Percentiles rank a stretch among this genome's conserved stretches.
phyloP scores from a whole-genome alignment of 306 rosid genomes.

The Ziziphus jujuba region DNA sequence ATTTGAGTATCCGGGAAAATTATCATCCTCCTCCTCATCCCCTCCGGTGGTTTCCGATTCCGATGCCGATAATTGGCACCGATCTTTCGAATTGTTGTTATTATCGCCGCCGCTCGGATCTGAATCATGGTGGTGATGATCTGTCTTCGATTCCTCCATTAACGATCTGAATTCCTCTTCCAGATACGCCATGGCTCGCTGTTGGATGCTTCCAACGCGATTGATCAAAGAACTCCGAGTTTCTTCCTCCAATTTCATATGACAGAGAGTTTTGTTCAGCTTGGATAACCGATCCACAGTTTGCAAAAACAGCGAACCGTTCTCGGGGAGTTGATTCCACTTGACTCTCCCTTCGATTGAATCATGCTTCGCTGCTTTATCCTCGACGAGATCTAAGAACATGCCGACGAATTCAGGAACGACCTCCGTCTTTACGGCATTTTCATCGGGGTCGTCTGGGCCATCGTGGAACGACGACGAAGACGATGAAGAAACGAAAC shows the following conservation, averaged over 20 bases:
- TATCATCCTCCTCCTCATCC: neutral
- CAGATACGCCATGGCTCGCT: constrained; percentile 51
- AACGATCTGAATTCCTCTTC: constrained; percentile 66
- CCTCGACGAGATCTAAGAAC: constrained; percentile 51
- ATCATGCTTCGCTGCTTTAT: constrained; percentile 33
- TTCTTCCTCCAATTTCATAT: constrained; percentile 21
- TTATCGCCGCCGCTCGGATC: constrained; percentile 21
- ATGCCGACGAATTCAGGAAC: constrained; percentile 38
- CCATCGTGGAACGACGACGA: neutral
- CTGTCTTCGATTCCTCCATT: constrained; percentile 48
- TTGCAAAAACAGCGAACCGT: constrained; percentile 47
- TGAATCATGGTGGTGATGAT: constrained; percentile 14
- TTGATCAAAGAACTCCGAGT: constrained; percentile 37
- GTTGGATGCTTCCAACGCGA: constrained; percentile 45
- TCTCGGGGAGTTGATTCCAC: constrained; percentile 33
- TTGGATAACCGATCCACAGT: constrained; percentile 46
- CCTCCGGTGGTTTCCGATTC: neutral
- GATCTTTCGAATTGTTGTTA: constrained; percentile 14
- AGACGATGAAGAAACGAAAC: constrained; percentile 21
- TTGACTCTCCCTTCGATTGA: constrained; percentile 24
- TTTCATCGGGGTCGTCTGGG: neutral
- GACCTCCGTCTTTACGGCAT: constrained; percentile 21
- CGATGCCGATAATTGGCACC: constrained; percentile 17
- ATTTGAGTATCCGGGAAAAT: constrained; percentile 45
- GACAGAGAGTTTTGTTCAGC: constrained; percentile 25